Conservation (phyloP, 176 grass and related monocot genomes). For the Carex kokanica region DNA sequence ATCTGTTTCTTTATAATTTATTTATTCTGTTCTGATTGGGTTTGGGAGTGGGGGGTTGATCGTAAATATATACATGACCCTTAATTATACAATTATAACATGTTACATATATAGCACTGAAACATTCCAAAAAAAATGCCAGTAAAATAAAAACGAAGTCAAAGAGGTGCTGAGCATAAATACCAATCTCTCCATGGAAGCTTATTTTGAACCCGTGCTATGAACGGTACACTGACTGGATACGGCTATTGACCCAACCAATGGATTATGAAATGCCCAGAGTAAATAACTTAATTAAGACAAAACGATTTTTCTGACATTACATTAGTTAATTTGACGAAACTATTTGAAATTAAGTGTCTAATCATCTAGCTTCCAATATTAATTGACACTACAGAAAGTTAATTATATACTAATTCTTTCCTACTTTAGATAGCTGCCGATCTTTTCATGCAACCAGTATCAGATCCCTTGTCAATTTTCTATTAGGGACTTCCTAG, state of each 20-base stretch:
- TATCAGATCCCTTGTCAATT: slow-evolving; percentile 16
- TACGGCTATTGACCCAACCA: background rate
- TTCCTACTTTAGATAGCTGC: slow-evolving; percentile 10
- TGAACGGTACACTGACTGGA: no score
- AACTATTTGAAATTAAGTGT: background rate
- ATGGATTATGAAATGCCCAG: background rate
- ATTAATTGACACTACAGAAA: background rate
- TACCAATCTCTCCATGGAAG: no score
- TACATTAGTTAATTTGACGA: background rate
- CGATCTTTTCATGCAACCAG: background rate
- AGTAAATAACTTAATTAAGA: background rate
- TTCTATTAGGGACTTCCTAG: background rate
- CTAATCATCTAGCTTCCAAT: background rate
- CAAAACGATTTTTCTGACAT: background rate
- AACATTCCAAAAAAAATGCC: background rate
- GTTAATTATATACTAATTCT: background rate
- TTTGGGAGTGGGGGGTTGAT: background rate
- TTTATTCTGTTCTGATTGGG: background rate
- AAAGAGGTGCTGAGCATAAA: no score
- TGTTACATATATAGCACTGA: background rate
- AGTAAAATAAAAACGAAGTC: background rate
- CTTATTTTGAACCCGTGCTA: no score
- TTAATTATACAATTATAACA: background rate
- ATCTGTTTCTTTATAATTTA: background rate
- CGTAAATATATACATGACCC: background rate